Evolutionary conservation across 441 rosid genomes (phyloP).

Genomic region (Populus trichocarpa): DNA sequence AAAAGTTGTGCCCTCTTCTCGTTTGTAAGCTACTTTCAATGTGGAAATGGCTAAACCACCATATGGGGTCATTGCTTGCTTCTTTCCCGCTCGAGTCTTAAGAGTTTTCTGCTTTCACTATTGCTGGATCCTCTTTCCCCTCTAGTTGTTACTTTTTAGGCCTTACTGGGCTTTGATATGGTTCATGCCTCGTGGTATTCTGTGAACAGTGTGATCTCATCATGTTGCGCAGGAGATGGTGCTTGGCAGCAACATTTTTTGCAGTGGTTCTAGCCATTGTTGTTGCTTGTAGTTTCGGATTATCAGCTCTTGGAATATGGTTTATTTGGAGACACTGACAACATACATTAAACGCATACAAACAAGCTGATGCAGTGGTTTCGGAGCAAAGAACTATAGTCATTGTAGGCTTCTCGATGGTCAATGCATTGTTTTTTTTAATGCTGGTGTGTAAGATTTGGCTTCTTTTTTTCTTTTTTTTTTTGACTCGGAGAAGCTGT

Average conservation of each 20-base stretch:
- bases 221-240: conserved; percentile 56
- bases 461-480: background rate
- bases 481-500: background rate
- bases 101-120: background rate
- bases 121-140: background rate
- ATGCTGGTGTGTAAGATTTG: background rate
- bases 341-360: conserved; percentile 40
- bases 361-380: conserved; percentile 46
- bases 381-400: conserved; percentile 78
- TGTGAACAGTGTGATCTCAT: background rate
- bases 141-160: background rate
- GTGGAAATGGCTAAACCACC: background rate
- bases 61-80: background rate
- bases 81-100: background rate
- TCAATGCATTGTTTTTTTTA: background rate
- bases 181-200: background rate
- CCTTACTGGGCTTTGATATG: background rate
- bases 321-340: conserved; percentile 43
- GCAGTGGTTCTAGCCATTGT: conserved; percentile 23
- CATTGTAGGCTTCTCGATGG: conserved; percentile 26
- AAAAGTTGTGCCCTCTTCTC: background rate
- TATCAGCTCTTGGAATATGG: conserved; percentile 55
- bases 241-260: conserved; percentile 35
- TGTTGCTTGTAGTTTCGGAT: conserved; percentile 26
- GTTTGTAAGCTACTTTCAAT: background rate